A percentile compares a stretch with the other conserved stretches of the same genome.
These are phyloP conservation scores for Aspergillus fischeri DNA, from an alignment of 2,329 filamentous ascomycete genomes.

Conservation along the genomic window DNA sequence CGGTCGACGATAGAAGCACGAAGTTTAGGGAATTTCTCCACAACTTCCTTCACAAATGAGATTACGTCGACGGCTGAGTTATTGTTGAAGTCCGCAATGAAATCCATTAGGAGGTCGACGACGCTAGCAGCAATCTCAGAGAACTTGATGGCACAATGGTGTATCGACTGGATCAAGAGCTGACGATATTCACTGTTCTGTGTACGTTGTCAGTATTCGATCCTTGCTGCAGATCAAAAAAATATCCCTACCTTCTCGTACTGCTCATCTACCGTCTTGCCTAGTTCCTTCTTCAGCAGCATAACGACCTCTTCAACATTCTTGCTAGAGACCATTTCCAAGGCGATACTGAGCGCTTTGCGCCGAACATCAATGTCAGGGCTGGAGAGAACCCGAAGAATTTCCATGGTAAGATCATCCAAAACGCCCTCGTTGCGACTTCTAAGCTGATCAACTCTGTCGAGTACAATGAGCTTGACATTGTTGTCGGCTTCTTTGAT, in stretches of 20 bases:
- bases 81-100: slow-evolving; percentile 97
- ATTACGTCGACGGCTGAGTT: slow-evolving; percentile 96
- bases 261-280: slow-evolving; percentile 96
- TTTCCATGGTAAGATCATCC: slow-evolving; percentile 95
- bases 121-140: slow-evolving; percentile 96
- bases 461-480: slow-evolving; percentile 95
- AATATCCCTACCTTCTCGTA: slow-evolving; percentile 70
- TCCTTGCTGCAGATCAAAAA: not conserved
- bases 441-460: slow-evolving; percentile 83
- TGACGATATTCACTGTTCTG: slow-evolving; percentile 88
- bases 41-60: slow-evolving; percentile 97
- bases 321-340: slow-evolving; percentile 98
- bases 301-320: slow-evolving; percentile 97
- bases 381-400: slow-evolving; percentile 88
- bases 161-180: slow-evolving; percentile 92
- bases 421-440: slow-evolving; percentile 86
- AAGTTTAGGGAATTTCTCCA: slow-evolving; percentile 93
- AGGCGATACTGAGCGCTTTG: slow-evolving; percentile 82
- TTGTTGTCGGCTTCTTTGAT: slow-evolving; percentile 99
- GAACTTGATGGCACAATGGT: slow-evolving; percentile 98
- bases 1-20: slow-evolving; percentile 82
- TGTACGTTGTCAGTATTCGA: slow-evolving; percentile 18
- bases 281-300: slow-evolving; percentile 92
- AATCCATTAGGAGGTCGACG: slow-evolving; percentile 96
- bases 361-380: slow-evolving; percentile 92